Evolutionary conservation across 129 eudicot species (phyloP).

Genomic region (Escallonia rubra): DNA sequence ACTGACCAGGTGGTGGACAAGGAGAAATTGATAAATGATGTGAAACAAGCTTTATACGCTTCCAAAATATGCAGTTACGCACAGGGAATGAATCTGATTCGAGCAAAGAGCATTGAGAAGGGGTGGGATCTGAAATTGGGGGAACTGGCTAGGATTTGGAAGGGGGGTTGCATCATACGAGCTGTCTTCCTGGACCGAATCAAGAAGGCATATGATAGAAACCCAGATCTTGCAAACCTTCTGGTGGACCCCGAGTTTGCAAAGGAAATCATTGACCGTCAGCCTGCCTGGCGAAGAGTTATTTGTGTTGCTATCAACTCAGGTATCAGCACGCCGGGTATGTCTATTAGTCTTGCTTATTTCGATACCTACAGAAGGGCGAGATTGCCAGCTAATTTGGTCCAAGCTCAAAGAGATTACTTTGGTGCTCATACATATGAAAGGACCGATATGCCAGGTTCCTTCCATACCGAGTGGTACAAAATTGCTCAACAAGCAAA

Average conservation of each 20-base stretch:
- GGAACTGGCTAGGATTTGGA: constrained; percentile 76
- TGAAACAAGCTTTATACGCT: constrained; percentile 64
- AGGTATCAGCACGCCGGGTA: constrained; percentile 69
- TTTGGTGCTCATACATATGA: constrained; percentile 72
- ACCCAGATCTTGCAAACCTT: constrained; percentile 49
- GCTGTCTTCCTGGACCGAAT: constrained; percentile 71
- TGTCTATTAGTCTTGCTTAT: constrained; percentile 72
- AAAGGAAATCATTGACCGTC: constrained; percentile 53
- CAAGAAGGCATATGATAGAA: constrained; percentile 62
- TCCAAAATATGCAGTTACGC: constrained; percentile 72
- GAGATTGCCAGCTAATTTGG: constrained; percentile 63
- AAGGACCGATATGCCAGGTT: constrained; percentile 54
- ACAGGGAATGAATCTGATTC: constrained; percentile 68
- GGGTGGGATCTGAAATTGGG: constrained; percentile 62
- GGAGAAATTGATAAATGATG: constrained; percentile 56
- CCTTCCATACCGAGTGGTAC: constrained; percentile 71
- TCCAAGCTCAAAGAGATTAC: constrained; percentile 73
- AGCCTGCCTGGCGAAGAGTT: constrained; percentile 67
- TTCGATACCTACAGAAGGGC: constrained; percentile 70
- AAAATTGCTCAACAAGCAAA: constrained; percentile 49
- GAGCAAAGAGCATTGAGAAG: constrained; percentile 59
- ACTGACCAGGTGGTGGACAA: constrained; percentile 46
- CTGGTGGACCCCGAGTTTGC: constrained; percentile 68
- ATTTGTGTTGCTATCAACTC: constrained; percentile 57
- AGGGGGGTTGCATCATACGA: constrained; percentile 72